A percentile compares a stretch with the other conserved stretches of the same genome.
phyloP scores from a whole-genome alignment of 2,329 filamentous ascomycete species.

The Botryosphaeria agaves region DNA sequence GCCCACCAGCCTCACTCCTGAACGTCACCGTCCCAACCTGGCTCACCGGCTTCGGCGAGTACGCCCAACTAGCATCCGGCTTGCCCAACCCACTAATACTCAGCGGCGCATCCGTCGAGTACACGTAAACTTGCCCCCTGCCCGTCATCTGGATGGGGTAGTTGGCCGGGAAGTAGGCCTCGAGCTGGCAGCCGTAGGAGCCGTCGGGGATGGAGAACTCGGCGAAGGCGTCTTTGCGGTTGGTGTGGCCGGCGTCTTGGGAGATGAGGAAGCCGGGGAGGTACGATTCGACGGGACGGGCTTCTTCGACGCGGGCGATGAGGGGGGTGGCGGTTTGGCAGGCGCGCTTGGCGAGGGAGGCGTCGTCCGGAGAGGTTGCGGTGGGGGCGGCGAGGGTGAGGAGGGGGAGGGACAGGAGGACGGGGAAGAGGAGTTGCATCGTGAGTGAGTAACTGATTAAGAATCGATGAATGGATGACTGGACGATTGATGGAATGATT shows the following conservation, averaged over 20 bases:
- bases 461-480: no score
- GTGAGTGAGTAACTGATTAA: no score
- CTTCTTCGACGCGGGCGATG: constrained; percentile 1
- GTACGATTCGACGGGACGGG: constrained; percentile 1
- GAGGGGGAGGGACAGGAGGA: constrained; percentile 6
- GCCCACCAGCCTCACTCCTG: constrained; percentile 6
- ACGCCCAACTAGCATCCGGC: neutral
- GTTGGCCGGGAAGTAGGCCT: constrained; percentile 10
- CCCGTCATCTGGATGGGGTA: constrained; percentile 8
- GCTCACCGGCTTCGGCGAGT: constrained; percentile 1
- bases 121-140: constrained; percentile 9
- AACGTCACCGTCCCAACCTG: constrained; percentile 9
- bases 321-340: constrained; percentile 4
- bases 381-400: constrained; percentile 4
- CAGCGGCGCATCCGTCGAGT: constrained; percentile 2
- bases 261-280: constrained; percentile 7
- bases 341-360: constrained; percentile 3
- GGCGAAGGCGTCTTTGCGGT: constrained; percentile 5
- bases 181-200: constrained; percentile 12
- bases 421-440: constrained; percentile 8
- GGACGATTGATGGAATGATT: no score
- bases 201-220: constrained; percentile 9
- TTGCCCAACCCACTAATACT: neutral
- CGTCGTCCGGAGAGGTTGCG: constrained; percentile 1
- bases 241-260: constrained; percentile 7